A percentile compares a stretch with the other conserved stretches of the same genome.
phyloP scores from a whole-genome alignment of 805 yeast genomes.

The Pichia sporocuriosa region DNA sequence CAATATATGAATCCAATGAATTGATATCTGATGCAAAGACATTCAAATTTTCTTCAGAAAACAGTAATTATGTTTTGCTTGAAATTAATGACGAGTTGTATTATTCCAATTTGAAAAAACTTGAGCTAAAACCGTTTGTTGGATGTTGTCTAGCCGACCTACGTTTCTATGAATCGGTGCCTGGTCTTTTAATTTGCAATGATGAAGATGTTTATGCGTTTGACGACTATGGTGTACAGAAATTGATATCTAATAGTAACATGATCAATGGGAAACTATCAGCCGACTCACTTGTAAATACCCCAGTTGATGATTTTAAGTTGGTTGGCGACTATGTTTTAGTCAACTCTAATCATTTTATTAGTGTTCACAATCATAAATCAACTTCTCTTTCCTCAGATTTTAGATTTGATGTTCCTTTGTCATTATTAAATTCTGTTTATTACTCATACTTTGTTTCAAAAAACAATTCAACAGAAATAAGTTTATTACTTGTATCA shows the following conservation, averaged over 20 bases:
- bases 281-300: constrained; percentile 4
- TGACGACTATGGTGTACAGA: constrained; percentile 1
- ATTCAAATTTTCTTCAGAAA: neutral
- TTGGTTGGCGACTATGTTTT: constrained; percentile 4
- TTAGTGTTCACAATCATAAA: constrained; percentile 20
- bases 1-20: neutral
- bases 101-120: neutral
- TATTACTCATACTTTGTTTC: constrained; percentile 11
- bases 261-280: constrained; percentile 6
- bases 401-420: constrained; percentile 8
- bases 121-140: neutral
- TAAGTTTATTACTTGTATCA: constrained; percentile 14
- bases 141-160: constrained; percentile 9
- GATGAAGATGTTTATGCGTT: constrained; percentile 7
- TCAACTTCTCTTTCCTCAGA: constrained; percentile 6
- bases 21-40: neutral
- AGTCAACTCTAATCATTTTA: constrained; percentile 5
- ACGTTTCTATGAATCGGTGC: neutral
- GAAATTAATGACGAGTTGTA: neutral
- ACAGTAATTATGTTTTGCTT: neutral
- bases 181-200: constrained; percentile 8
- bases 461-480: constrained; percentile 1
- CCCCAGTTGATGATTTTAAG: neutral
- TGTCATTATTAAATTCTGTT: constrained; percentile 17
- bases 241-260: neutral